A percentile compares a stretch with the other conserved stretches of the same genome.
phyloP scores from a whole-genome alignment of 1,284 basidiomycete genomes.

The Bothia castanella region DNA sequence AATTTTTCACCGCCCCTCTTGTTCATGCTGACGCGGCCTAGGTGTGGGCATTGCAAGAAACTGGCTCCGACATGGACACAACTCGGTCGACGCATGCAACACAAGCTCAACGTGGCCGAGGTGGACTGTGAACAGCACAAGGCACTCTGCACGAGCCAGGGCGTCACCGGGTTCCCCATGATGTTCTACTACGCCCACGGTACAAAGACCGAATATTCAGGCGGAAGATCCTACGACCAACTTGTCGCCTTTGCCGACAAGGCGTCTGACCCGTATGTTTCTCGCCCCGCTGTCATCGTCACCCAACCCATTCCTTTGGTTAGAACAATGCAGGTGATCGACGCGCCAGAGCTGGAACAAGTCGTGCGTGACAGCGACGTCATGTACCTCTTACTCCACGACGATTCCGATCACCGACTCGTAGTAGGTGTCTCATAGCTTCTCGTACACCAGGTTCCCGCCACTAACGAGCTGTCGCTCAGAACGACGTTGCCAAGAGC shows the following conservation, averaged over 20 bases:
- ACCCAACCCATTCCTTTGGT: slow-evolving; percentile 15
- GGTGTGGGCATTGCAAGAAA: slow-evolving; percentile 91
- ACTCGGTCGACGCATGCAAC: slow-evolving; percentile 65
- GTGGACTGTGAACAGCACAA: slow-evolving; percentile 81
- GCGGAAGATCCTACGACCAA: slow-evolving; percentile 63
- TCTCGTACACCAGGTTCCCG: background rate
- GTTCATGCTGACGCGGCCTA: slow-evolving; percentile 17
- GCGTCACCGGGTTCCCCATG: slow-evolving; percentile 77
- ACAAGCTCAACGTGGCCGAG: slow-evolving; percentile 72
- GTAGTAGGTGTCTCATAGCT: slow-evolving; percentile 37
- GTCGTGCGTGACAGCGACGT: slow-evolving; percentile 57
- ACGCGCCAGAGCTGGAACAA: slow-evolving; percentile 50
- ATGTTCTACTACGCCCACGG: slow-evolving; percentile 61
- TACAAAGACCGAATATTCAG: slow-evolving; percentile 64
- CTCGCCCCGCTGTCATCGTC: background rate
- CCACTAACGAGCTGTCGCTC: background rate
- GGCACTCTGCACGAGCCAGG: slow-evolving; percentile 60
- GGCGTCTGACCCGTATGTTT: slow-evolving; percentile 57
- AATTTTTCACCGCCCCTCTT: background rate
- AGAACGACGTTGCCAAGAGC: slow-evolving; percentile 48
- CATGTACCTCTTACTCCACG: slow-evolving; percentile 73
- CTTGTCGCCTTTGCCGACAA: slow-evolving; percentile 71
- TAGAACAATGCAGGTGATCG: slow-evolving; percentile 44
- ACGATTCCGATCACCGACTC: slow-evolving; percentile 39
- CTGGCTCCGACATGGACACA: slow-evolving; percentile 77